Base-by-base conservation (phyloP, 352 stramenopile species). In the Pythium rishiriense region DNA sequence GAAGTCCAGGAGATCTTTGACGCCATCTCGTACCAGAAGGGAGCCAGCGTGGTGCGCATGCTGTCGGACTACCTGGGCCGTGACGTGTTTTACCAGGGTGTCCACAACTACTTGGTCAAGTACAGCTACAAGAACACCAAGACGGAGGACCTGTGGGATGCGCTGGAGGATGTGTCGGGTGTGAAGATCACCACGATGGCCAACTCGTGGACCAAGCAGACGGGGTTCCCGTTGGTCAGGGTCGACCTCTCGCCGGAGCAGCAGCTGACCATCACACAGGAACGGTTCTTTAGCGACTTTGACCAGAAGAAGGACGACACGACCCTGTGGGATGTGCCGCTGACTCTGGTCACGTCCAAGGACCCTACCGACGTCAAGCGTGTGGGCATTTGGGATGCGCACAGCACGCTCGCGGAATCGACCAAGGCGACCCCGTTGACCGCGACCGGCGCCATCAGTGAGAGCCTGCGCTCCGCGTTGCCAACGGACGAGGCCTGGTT, bases 1-100 rank as follows among this genome's bases (percentile, higher is more conserved):
- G 97, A 99, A 69, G 95, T 98, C 4, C 94, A 99, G 59, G 85
- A 99, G 74, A 98, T 99, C 54, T 99, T 99, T 67, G 97, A 99
- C 76, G 94, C 84, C 0, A 99, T 99, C 79, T 96, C 79, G 65
- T 99, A 99, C 71, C 78, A 91, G 76, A 99, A 99, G 68, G 96
- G 83, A 14, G 83, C 81, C 3, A 89, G 78, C 19, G 60, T 93
- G 22, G 79, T 93, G 42, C 79, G 81, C 31, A 90, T 93, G 83
- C 68, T 93, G 37, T 83, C 74, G 8, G 81, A 93, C 61, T 93
- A 75, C 57, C 68, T 93, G 19, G 81, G 81, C 11, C 78, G 75
- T 17, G 80, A 91, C n/a, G 69, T 85, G 6, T 93, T 93, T 41
- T 89, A 85, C 65, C 49, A 78, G 17, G 96, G 96, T 47, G 85